Percentiles rank a stretch among this genome's conserved stretches.
Evolutionary conservation across 257 asterid species (phyloP).

Genomic region (Datura wrightii): DNA sequence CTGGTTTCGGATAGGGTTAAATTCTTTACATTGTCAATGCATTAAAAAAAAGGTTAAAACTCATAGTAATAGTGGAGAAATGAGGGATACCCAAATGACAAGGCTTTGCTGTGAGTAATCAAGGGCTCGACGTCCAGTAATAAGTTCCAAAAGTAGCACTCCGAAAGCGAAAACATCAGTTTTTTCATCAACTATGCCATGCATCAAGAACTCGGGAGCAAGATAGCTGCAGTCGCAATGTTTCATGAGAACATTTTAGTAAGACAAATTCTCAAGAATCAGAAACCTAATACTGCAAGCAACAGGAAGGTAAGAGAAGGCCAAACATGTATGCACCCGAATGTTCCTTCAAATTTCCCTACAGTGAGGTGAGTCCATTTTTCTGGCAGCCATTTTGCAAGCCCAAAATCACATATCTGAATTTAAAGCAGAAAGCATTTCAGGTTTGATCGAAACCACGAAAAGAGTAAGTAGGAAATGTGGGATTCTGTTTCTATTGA

Average conservation of each 20-base stretch:
- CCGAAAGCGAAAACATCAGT: constrained; percentile 90
- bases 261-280: neutral
- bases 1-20: no score
- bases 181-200: constrained; percentile 92
- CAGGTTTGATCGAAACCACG: neutral
- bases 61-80: neutral
- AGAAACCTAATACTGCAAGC: neutral
- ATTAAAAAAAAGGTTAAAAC: no score
- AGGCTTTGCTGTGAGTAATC: constrained; percentile 97
- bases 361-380: constrained; percentile 67
- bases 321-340: constrained; percentile 49
- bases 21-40: no score
- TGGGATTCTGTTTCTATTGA: neutral
- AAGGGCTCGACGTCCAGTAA: constrained; percentile 91
- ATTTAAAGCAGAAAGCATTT: constrained; percentile 10
- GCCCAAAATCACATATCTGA: constrained; percentile 82
- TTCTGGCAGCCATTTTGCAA: constrained; percentile 77
- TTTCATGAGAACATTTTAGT: constrained; percentile 6
- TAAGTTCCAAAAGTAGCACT: constrained; percentile 82
- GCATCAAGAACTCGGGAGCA: constrained; percentile 96
- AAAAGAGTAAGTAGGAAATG: neutral
- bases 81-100: constrained; percentile 82
- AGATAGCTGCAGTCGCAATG: constrained; percentile 59
- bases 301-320: neutral
- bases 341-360: constrained; percentile 71